phyloP scores from a whole-genome alignment of 2,329 filamentous ascomycete species.

The Colletotrichum siamense region DNA sequence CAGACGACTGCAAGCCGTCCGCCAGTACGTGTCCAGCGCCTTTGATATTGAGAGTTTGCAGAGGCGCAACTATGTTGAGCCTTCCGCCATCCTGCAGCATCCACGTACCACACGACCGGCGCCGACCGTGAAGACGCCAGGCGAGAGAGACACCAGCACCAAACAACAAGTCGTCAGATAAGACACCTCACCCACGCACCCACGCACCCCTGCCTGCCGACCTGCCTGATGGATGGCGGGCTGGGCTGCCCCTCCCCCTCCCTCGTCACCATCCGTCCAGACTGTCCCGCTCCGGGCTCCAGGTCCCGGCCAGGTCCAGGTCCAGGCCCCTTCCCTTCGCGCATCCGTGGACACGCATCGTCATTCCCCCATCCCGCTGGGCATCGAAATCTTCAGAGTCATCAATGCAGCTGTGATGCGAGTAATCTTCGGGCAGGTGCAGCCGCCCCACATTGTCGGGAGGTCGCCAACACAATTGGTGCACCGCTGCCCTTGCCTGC shows the following conservation, averaged over 20 bases:
- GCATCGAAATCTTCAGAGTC: neutral
- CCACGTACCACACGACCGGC: neutral
- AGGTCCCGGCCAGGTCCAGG: neutral
- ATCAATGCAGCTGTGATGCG: slow-evolving; percentile 3
- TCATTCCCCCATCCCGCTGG: neutral
- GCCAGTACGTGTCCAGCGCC: neutral
- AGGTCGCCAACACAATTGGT: neutral
- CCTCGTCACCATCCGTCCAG: neutral
- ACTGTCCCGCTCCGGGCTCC: neutral
- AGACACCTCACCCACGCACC: neutral
- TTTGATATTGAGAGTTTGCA: neutral
- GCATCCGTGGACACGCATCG: neutral
- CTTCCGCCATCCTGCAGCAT: neutral
- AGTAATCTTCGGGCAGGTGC: slow-evolving; percentile 7
- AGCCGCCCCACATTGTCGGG: neutral
- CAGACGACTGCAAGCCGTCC: neutral
- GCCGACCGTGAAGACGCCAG: neutral
- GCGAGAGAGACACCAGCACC: neutral
- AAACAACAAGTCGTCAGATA: neutral
- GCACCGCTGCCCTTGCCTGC: neutral
- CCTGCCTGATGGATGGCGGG: neutral
- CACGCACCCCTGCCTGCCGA: neutral
- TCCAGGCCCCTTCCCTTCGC: neutral
- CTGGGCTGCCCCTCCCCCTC: neutral
- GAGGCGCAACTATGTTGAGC: neutral